Conservation (phyloP, 192 early-diverging fungal species). For the Coemansia sp. region DNA sequence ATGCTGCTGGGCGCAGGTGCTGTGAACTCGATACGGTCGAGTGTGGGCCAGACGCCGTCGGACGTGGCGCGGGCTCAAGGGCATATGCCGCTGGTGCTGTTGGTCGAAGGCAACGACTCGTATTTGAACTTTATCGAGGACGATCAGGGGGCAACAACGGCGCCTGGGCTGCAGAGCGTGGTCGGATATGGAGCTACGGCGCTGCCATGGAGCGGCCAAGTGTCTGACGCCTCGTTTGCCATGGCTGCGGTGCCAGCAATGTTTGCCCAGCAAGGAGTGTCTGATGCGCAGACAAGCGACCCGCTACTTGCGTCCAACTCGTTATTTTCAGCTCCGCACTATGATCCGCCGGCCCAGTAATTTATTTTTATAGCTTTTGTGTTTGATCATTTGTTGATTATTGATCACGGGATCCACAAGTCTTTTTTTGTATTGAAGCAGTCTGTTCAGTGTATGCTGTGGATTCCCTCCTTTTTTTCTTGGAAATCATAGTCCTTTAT, state of each 20-base stretch:
- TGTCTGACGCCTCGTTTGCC: not conserved
- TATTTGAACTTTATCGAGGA: slow-evolving; percentile 51
- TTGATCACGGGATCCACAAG: not conserved
- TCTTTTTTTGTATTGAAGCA: not conserved
- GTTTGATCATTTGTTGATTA: not conserved
- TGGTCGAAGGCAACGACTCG: slow-evolving; percentile 44
- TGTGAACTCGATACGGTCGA: slow-evolving; percentile 11
- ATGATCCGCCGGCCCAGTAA: not conserved
- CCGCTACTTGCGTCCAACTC: not conserved
- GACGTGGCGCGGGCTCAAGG: slow-evolving; percentile 36
- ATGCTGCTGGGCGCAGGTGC: slow-evolving; percentile 64
- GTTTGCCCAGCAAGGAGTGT: not conserved
- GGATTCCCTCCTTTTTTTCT: slow-evolving; percentile 1
- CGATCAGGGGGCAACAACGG: slow-evolving; percentile 19
- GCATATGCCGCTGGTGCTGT: slow-evolving; percentile 8
- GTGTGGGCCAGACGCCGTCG: slow-evolving; percentile 20
- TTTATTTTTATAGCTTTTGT: not conserved
- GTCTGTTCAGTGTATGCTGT: too few species aligned
- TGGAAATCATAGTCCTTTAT: not conserved
- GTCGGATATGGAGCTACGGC: too few species aligned
- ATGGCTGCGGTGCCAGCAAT: slow-evolving; percentile 1
- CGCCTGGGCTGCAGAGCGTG: too few species aligned
- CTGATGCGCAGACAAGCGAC: not conserved
- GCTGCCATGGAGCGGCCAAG: not conserved
- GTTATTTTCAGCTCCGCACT: not conserved